phyloP scores from a whole-genome alignment of 163 green algal species.

The Chlamydomonas reinhardtii region DNA sequence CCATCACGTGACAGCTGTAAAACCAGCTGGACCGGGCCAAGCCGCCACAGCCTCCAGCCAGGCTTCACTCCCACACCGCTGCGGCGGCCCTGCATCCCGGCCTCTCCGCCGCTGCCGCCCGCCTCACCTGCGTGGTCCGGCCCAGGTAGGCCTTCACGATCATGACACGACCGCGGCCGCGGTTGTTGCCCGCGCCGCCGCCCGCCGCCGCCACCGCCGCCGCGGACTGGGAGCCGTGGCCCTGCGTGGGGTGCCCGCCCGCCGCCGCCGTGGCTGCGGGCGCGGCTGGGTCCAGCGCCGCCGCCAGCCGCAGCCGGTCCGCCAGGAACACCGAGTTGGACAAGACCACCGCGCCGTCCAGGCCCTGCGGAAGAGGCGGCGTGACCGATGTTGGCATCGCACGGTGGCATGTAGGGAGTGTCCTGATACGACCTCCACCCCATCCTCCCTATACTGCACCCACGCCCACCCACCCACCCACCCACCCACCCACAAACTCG shows the following conservation, averaged over 20 bases:
- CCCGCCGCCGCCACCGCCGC: not conserved
- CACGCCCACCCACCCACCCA: no score
- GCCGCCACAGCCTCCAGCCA: no score
- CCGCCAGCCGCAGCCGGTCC: slow-evolving; percentile 54
- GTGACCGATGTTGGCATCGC: not conserved
- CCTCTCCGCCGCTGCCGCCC: not conserved
- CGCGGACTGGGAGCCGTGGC: not conserved
- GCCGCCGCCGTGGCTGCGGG: not conserved
- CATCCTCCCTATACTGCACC: no score
- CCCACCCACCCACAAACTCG: not conserved
- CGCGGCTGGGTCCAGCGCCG: slow-evolving; percentile 27
- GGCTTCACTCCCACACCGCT: no score
- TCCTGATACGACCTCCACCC: no score
- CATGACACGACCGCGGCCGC: slow-evolving; percentile 57
- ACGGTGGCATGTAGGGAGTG: no score
- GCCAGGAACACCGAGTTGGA: slow-evolving; percentile 63
- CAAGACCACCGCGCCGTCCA: slow-evolving; percentile 68
- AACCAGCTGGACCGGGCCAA: no score
- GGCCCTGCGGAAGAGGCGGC: slow-evolving; percentile 19
- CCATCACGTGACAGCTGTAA: no score
- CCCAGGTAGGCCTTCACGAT: slow-evolving; percentile 72
- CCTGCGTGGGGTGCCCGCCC: not conserved
- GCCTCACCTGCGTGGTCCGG: slow-evolving; percentile 12
- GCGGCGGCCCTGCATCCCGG: not conserved
- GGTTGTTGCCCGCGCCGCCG: not conserved